Evolutionary conservation across 768 basidiomycete genomes (phyloP), one percentile per base, ranked within the genome.

Genomic region (Lentinula raphanica): DNA sequence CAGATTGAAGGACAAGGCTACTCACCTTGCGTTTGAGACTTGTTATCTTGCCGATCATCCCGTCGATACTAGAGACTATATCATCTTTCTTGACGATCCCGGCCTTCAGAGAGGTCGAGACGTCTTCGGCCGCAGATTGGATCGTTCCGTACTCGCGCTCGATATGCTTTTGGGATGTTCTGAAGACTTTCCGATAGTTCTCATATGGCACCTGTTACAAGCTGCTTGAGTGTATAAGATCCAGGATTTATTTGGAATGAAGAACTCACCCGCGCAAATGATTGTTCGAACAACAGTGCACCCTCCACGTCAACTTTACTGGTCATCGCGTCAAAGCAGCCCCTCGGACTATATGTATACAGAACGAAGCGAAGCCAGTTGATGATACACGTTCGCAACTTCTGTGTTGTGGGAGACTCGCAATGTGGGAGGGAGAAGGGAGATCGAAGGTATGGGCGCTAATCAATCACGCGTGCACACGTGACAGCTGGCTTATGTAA

Each of bases 1-100:
- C 8, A 53, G 21, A 36, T 8, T 5, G 32, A 38, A 51, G 23
- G 1, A 38, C 3, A 53, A 25, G 15, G 25, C 27, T 23, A 23
- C 75, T 42, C 48, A 93, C 95, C 86, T 97, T 98, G 67, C 88
- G 84, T 76, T 96, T 96, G 58, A 98, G 78, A 54, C 79, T 84
- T 71, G 90, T 85, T 55, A 90, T 84, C 54, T 83, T 80, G 35
- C 76, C 77, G 62, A 93, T 87, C 88, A 94, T 90, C 5, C 71
- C 75, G 62, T 95, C 90, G 45, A 95, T 74, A 11, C 80, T 69
- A 63, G 82, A 81, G 59, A 84, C 61, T 2, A 81, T 78, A 13
- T 86, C 86, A 38, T 82, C 81, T 12, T 76, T 65, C 46, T 71
- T 70, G 49, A 78, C 67, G 21, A 62, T 71, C 31, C 74, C 75